Percentiles rank a stretch among this genome's conserved stretches.
Conservation (phyloP, 2,329 filamentous ascomycete genomes). For the Dothistroma septosporum region DNA sequence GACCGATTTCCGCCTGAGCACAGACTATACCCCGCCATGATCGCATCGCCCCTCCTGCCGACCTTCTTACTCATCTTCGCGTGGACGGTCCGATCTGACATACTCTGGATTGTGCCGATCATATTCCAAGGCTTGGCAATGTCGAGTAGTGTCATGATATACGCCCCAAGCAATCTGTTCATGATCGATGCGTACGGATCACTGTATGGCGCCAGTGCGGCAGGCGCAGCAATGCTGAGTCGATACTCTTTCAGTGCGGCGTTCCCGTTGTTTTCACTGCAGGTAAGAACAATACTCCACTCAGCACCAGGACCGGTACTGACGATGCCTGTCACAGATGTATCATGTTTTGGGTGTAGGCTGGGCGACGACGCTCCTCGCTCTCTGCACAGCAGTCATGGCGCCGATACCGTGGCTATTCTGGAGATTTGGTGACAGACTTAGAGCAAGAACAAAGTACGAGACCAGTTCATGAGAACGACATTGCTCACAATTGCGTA, state of each 20-base stretch:
- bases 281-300: neutral
- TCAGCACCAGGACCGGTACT: neutral
- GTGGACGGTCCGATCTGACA: slow-evolving; percentile 29
- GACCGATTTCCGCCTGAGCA: slow-evolving; percentile 30
- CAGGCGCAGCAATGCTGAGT: slow-evolving; percentile 30
- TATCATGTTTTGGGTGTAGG: slow-evolving; percentile 39
- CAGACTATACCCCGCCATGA: slow-evolving; percentile 35
- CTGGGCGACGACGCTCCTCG: slow-evolving; percentile 42
- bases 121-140: slow-evolving; percentile 28
- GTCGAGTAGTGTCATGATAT: slow-evolving; percentile 27
- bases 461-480: slow-evolving; percentile 16
- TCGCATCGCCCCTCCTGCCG: slow-evolving; percentile 32
- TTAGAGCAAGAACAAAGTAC: slow-evolving; percentile 20
- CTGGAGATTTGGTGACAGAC: slow-evolving; percentile 23
- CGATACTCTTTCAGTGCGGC: slow-evolving; percentile 35
- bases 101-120: slow-evolving; percentile 41
- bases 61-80: slow-evolving; percentile 36
- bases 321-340: slow-evolving; percentile 32
- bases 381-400: slow-evolving; percentile 33
- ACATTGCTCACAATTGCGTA: neutral
- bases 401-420: slow-evolving; percentile 34
- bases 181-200: slow-evolving; percentile 42
- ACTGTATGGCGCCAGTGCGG: slow-evolving; percentile 38
- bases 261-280: slow-evolving; percentile 38
- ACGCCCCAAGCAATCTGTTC: slow-evolving; percentile 37